phyloP scores from a whole-genome alignment of 2,329 filamentous ascomycete species.

The Colletotrichum musicola region DNA sequence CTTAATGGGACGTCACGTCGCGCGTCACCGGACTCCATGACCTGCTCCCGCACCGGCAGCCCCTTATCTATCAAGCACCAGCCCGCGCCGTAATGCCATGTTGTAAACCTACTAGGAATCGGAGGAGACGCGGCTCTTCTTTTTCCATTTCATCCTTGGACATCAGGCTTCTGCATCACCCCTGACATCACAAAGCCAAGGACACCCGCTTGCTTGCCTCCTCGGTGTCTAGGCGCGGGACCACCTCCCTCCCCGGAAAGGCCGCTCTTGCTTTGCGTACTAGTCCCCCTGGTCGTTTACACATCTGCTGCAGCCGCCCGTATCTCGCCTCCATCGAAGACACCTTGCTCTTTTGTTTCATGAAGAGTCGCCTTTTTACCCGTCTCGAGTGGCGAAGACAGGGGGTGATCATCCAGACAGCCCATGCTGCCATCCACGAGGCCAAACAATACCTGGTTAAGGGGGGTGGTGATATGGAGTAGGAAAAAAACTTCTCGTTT shows the following conservation, averaged over 20 bases:
- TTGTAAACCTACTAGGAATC: neutral
- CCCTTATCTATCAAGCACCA: slow-evolving; percentile 27
- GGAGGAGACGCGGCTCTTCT: neutral
- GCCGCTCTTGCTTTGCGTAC: neutral
- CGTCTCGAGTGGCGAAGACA: neutral
- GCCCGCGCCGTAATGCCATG: slow-evolving; percentile 2
- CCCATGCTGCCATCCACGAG: slow-evolving; percentile 2
- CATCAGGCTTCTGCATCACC: neutral
- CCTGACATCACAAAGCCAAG: slow-evolving; percentile 19
- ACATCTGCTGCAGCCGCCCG: neutral
- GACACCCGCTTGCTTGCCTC: neutral
- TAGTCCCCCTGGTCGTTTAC: neutral
- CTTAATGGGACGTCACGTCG: slow-evolving; percentile 49
- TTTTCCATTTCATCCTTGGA: neutral
- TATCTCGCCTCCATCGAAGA: neutral
- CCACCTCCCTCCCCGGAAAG: neutral
- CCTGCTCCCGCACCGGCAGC: neutral
- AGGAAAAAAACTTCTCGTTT: neutral
- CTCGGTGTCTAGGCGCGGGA: slow-evolving; percentile 20
- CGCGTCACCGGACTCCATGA: slow-evolving; percentile 4
- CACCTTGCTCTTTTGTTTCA: slow-evolving; percentile 23
- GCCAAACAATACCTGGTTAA: neutral
- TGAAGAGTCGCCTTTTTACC: neutral
- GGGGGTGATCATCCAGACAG: slow-evolving; percentile 12
- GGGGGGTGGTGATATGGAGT: neutral